Evolutionary conservation across 805 yeast genomes (phyloP), one percentile per base, ranked within the genome.

Genomic region (Isabelozyma gotoi): DNA sequence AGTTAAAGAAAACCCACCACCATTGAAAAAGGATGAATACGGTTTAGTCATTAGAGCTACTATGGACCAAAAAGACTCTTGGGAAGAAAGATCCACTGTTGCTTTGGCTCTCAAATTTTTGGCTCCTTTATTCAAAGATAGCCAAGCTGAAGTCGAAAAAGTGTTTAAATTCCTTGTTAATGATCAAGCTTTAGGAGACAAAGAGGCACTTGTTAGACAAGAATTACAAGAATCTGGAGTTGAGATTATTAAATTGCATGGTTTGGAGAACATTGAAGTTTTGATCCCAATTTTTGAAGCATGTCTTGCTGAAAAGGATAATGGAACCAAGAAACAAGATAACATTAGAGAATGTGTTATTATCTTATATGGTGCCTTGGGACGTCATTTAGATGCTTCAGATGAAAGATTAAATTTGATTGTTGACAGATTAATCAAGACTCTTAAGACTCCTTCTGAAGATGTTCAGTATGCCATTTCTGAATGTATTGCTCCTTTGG

Each of bases 161-260:
- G 61, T 88, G n/a, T 78, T 90, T 54, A 62, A 65, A 17, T 88
- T 88, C 60, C 66, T 88, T 42, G 78, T 85, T 20, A 70, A 77
- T 14, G 78, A 74, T 39, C 75, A 77, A 36, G 87, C 92, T 1
- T 69, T 90, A 35, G 90, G 88, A 20, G 98, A 91, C 58, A 74
- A 77, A 45, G 86, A 87, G 45, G 67, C 77, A 0, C 64, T 79
- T 40, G 96, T 89, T 3, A 78, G 94, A 41, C 86, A 82, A 48
- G 95, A 87, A 57, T 75, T 90, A 60, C 90, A 88, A 56, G 92
- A 85, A 43, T 94, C 97, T n/a, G 98, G 96, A 39, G 74, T 88
- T 45, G 80, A 76, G 33, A 73, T 88, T 27, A 81, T 94, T 41
- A 76, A 82, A 34, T 56, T 60, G 1, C 85, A 83, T 51, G 97